These are phyloP conservation scores for Botrytis medusae DNA, from an alignment of 2,329 filamentous ascomycete species.

Conservation along the genomic window DNA sequence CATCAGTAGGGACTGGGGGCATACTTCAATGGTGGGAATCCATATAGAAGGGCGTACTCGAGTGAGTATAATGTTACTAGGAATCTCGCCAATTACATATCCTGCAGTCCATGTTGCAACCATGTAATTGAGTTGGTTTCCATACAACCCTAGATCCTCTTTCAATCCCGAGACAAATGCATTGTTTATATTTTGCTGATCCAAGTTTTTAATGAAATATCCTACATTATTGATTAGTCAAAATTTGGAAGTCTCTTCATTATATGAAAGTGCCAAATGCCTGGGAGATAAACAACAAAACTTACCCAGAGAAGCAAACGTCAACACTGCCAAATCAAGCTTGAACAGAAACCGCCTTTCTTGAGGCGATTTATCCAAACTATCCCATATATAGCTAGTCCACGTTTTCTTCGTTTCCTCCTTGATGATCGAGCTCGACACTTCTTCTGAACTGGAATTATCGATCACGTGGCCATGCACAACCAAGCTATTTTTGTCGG, in stretches of 20 bases:
- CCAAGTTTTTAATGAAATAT: constrained; percentile 52
- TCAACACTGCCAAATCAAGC: constrained; percentile 48
- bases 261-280: background rate
- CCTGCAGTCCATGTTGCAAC: constrained; percentile 42
- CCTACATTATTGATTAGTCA: constrained; percentile 36
- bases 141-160: constrained; percentile 49
- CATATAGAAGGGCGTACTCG: constrained; percentile 31
- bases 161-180: constrained; percentile 49
- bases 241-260: constrained; percentile 5
- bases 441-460: constrained; percentile 2
- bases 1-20: background rate
- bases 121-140: constrained; percentile 45
- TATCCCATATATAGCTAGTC: constrained; percentile 47
- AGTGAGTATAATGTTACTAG: constrained; percentile 52
- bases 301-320: constrained; percentile 22
- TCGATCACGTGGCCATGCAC: constrained; percentile 16
- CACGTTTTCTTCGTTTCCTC: constrained; percentile 37
- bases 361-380: constrained; percentile 50
- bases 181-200: constrained; percentile 48
- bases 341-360: constrained; percentile 49
- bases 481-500: constrained; percentile 8
- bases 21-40: constrained; percentile 19
- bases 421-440: constrained; percentile 12
- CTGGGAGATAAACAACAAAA: background rate
- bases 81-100: constrained; percentile 53